These are phyloP conservation scores for Flaveria bidentis DNA, from an alignment of 129 eudicot genomes.

Conservation along the genomic window DNA sequence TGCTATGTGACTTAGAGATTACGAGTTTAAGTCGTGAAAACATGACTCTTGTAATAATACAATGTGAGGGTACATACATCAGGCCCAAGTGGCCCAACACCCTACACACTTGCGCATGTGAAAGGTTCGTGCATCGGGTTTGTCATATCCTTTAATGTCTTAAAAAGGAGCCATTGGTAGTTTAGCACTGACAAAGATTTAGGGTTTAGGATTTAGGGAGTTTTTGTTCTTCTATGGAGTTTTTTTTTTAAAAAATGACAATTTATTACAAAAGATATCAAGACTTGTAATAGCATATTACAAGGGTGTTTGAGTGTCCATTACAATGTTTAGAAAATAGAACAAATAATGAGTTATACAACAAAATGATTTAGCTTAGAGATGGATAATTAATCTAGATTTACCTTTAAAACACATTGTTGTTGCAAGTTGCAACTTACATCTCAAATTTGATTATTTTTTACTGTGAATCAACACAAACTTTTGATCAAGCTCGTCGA, in stretches of 20 bases:
- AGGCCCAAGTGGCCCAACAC: too few relatives aligned
- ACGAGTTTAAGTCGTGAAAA: too few relatives aligned
- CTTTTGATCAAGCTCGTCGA: not conserved
- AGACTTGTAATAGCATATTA: not conserved
- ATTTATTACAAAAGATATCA: not conserved
- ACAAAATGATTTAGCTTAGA: not conserved
- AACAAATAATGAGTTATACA: not conserved
- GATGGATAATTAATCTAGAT: not conserved
- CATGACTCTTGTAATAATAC: too few relatives aligned
- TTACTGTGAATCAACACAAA: not conserved
- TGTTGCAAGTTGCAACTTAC: not conserved
- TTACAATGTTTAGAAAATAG: not conserved
- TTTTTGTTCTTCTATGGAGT: not conserved
- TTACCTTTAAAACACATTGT: not conserved
- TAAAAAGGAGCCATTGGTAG: slow-evolving; percentile 8
- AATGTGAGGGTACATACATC: too few relatives aligned
- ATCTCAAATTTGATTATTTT: not conserved
- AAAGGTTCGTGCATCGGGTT: too few relatives aligned
- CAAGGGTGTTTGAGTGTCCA: not conserved
- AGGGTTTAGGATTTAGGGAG: too few relatives aligned
- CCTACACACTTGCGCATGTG: too few relatives aligned
- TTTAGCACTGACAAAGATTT: not conserved
- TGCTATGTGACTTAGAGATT: too few relatives aligned
- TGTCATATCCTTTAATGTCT: not conserved
- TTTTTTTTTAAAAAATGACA: not conserved